Percentiles rank a stretch among this genome's conserved stretches.
These are phyloP conservation scores for Alternaria novae-zelandiae DNA, from an alignment of 2,329 filamentous ascomycete species.

Conservation along the genomic window DNA sequence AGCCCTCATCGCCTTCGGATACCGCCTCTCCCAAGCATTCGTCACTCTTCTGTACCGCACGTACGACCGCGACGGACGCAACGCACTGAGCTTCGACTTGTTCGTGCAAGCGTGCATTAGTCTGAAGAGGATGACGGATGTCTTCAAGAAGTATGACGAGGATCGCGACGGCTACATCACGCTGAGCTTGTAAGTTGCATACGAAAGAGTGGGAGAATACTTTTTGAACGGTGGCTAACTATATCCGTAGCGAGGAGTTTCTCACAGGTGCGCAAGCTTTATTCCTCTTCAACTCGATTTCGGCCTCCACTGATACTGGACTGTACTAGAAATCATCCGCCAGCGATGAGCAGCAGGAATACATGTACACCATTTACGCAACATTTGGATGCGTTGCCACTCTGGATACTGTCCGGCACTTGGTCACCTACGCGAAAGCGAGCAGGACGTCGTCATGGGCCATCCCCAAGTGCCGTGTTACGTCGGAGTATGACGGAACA, in stretches of 20 bases:
- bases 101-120: constrained; percentile 98
- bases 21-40: constrained; percentile 84
- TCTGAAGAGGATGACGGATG: constrained; percentile 97
- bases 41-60: constrained; percentile 84
- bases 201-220: neutral
- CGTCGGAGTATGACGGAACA: neutral
- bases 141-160: constrained; percentile 98
- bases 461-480: neutral
- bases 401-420: neutral
- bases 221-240: constrained; percentile 9
- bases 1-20: constrained; percentile 89
- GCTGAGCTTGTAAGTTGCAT: constrained; percentile 59
- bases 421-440: neutral
- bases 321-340: constrained; percentile 56
- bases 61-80: constrained; percentile 67
- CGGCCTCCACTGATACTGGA: constrained; percentile 58
- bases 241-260: constrained; percentile 55
- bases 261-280: constrained; percentile 62
- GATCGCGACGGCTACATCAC: constrained; percentile 87
- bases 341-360: constrained; percentile 37
- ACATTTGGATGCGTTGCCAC: neutral
- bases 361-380: neutral
- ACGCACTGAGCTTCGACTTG: constrained; percentile 76
- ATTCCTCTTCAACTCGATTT: constrained; percentile 62
- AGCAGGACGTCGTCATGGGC: neutral